Evolutionary conservation across 169 alveolate genomes (phyloP), one percentile per base, ranked within the genome.

Genomic region (Eimeria tenella): DNA sequence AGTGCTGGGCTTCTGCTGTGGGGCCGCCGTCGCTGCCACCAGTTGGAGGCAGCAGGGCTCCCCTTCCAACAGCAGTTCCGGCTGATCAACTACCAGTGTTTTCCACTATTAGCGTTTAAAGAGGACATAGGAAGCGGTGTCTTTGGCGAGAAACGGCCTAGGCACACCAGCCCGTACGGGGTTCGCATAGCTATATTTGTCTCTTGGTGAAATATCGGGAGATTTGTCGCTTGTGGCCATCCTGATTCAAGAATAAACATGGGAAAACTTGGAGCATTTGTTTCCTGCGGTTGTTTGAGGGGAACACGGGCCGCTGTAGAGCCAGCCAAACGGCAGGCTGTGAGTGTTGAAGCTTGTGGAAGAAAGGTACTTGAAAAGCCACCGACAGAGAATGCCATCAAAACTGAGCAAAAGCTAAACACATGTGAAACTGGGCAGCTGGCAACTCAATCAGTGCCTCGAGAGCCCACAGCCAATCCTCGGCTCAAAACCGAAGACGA

Each of bases 11-110:
- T 3, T 5, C 74, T 15, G 74, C 90, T 82, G 90, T 82, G 90
- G 90, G 90, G 90, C 90, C 70, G 90, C 73, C 90, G 75, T 25
- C 73, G 9, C 89, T 56, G n/a, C 90, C 58, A 58, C 23, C 31
- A 23, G 42, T 11, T 13, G 23, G n/a, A 25, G 9, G 17, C 75
- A 82, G 3, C 10, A 31, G 42, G 42, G 42, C 42, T 31, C 17
- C 70, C 23, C 70, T n/a, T 60, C 15, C 23, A 15, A 15, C 19
- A n/a, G 70, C 23, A 60, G 70, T 60, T 15, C n/a, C 11, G 0
- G 68, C 11, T 58, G 68, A 3, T 3, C 11, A 3, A 17, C 11
- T 17, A 58, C 0, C 19, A 58, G 19, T 58, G 68, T 56, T 23
- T 11, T 81, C 52, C 1, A 4, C n/a, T 8, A 6, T 56, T 25